Percentiles rank a stretch among this genome's conserved stretches.
Evolutionary conservation across 1,284 basidiomycete species (phyloP).

Genomic region (Sporisorium scitamineum): DNA sequence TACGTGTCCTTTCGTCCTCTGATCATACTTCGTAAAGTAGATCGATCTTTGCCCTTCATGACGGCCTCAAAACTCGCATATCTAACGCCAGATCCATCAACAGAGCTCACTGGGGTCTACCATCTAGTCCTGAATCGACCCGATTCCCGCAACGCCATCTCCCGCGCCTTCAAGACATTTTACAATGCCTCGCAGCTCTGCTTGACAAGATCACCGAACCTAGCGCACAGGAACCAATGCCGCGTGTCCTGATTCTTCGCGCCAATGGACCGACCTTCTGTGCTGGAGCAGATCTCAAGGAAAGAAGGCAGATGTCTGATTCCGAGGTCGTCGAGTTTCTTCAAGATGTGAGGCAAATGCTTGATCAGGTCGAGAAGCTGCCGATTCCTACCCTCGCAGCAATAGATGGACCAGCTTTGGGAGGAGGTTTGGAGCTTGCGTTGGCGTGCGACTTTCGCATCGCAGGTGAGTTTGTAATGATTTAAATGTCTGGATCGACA

Average conservation of each 20-base stretch:
- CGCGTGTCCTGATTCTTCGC: conserved; percentile 34
- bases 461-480: conserved; percentile 72
- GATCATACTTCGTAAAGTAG: background rate
- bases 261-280: conserved; percentile 71
- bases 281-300: conserved; percentile 70
- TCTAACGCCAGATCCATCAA: conserved; percentile 3
- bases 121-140: conserved; percentile 19
- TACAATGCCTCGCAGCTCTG: conserved; percentile 1
- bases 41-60: conserved; percentile 1
- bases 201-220: conserved; percentile 11
- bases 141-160: conserved; percentile 18
- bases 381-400: conserved; percentile 91
- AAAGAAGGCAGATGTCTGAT: conserved; percentile 78
- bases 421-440: conserved; percentile 87
- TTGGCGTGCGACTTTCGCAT: conserved; percentile 89
- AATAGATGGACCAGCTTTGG: conserved; percentile 90
- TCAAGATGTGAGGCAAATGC: conserved; percentile 77
- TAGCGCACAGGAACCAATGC: background rate
- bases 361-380: conserved; percentile 81
- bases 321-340: conserved; percentile 81
- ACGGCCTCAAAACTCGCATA: conserved; percentile 3
- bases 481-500: background rate
- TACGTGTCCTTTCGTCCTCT: background rate
- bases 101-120: conserved; percentile 10
- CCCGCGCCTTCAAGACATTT: conserved; percentile 15